Percentiles rank a stretch among this genome's conserved stretches.
These are phyloP conservation scores for Platanthera zijinensis DNA, from an alignment of 106 monocot species.

Conservation along the genomic window DNA sequence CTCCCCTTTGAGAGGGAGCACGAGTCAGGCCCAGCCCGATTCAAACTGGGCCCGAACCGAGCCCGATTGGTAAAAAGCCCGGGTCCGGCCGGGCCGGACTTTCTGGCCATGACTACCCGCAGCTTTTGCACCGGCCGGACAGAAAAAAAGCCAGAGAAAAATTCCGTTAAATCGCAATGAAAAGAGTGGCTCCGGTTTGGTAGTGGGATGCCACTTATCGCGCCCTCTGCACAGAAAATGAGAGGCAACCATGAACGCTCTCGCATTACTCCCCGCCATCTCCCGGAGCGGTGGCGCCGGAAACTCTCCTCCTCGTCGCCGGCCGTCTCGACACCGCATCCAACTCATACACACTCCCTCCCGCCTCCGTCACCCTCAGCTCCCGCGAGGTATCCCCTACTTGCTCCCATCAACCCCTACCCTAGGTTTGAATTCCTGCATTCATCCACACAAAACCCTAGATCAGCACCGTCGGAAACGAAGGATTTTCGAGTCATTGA, in stretches of 20 bases:
- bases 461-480: neutral
- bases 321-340: neutral
- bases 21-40: too few species aligned
- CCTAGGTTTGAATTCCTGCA: neutral
- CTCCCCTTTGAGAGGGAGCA: too few species aligned
- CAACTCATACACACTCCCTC: neutral
- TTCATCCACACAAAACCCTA: neutral
- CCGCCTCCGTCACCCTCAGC: neutral
- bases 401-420: too few species aligned
- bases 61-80: too few species aligned
- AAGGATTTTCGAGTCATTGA: neutral
- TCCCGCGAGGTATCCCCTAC: neutral
- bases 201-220: neutral
- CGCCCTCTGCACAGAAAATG: neutral
- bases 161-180: too few species aligned
- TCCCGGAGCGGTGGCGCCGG: neutral
- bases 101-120: too few species aligned
- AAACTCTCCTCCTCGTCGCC: neutral
- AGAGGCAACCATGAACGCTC: neutral
- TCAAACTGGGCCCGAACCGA: too few species aligned
- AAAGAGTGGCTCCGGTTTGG: conserved; percentile 2
- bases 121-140: too few species aligned
- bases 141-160: too few species aligned
- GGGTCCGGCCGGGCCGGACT: too few species aligned
- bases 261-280: neutral